Percentiles rank a stretch among this genome's conserved stretches.
phyloP scores from a whole-genome alignment of 257 asterid genomes.

The Parsonsia alboflavescens region DNA sequence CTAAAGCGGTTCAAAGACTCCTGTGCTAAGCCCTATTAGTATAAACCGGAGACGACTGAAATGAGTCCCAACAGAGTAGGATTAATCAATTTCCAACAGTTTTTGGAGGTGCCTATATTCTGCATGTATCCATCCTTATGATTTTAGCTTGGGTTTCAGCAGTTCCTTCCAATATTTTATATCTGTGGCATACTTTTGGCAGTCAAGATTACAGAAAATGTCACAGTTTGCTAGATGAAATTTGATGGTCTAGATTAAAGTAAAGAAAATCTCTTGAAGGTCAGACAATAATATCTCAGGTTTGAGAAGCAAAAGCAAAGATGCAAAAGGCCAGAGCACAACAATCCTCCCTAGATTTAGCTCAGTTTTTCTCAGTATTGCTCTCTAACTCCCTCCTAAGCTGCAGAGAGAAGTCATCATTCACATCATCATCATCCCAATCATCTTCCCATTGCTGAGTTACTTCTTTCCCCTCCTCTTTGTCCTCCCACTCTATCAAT shows the following conservation, averaged over 20 bases:
- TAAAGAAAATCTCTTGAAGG: no score
- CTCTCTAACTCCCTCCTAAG: constrained; percentile 75
- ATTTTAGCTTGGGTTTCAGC: neutral
- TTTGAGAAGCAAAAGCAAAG: neutral
- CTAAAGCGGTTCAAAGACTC: no score
- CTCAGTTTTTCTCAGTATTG: constrained; percentile 55
- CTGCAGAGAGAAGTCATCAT: constrained; percentile 84
- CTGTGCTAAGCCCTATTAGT: no score
- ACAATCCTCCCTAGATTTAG: constrained; percentile 12
- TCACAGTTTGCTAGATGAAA: neutral
- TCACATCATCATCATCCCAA: constrained; percentile 96
- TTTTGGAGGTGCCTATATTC: no score
- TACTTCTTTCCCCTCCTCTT: constrained; percentile 70
- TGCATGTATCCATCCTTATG: no score
- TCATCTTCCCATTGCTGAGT: constrained; percentile 95
- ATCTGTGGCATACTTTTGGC: neutral
- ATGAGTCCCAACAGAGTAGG: no score
- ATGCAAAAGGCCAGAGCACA: neutral
- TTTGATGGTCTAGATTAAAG: neutral
- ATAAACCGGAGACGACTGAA: no score
- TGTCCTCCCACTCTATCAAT: constrained; percentile 60
- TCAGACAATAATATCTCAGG: neutral
- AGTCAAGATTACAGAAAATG: neutral
- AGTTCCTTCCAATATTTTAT: neutral
- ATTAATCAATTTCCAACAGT: no score